These are phyloP conservation scores for Starmerella bacillaris DNA, from an alignment of 805 yeast genomes.

Conservation along the genomic window DNA sequence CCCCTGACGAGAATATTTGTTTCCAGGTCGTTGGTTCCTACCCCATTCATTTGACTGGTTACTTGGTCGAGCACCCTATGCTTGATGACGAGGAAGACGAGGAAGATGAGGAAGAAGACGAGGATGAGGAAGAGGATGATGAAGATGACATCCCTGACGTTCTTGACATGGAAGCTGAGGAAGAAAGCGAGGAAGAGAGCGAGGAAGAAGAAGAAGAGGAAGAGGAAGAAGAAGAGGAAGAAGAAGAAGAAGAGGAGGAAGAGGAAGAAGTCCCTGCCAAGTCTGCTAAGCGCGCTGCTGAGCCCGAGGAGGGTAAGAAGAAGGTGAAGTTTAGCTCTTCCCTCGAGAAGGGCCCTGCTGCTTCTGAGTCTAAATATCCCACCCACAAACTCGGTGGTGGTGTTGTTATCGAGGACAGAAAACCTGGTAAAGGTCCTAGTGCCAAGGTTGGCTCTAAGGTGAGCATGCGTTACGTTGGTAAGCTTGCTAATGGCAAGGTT, in stretches of 20 bases:
- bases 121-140: slow-evolving; percentile 25
- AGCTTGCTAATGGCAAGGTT: slow-evolving; percentile 86
- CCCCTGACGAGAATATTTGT: slow-evolving; percentile 84
- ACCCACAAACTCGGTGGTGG: slow-evolving; percentile 80
- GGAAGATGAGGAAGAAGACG: slow-evolving; percentile 31
- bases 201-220: slow-evolving; percentile 30
- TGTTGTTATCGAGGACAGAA: slow-evolving; percentile 81
- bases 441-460: slow-evolving; percentile 82
- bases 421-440: slow-evolving; percentile 66
- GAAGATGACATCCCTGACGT: slow-evolving; percentile 17
- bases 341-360: slow-evolving; percentile 86
- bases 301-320: slow-evolving; percentile 32
- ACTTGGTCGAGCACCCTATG: slow-evolving; percentile 89
- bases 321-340: slow-evolving; percentile 78
- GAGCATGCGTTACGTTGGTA: slow-evolving; percentile 95
- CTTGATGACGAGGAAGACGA: slow-evolving; percentile 44
- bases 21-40: slow-evolving; percentile 94
- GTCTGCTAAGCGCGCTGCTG: slow-evolving; percentile 19
- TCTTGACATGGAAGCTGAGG: slow-evolving; percentile 23
- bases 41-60: slow-evolving; percentile 82
- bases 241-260: slow-evolving; percentile 23
- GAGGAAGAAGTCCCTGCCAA: slow-evolving; percentile 11
- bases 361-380: slow-evolving; percentile 27
- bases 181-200: slow-evolving; percentile 37
- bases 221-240: slow-evolving; percentile 25